Evolutionary conservation across 176 grass and related monocot species (phyloP), one percentile per base, ranked within the genome.

Genomic region (Typha latifolia): DNA sequence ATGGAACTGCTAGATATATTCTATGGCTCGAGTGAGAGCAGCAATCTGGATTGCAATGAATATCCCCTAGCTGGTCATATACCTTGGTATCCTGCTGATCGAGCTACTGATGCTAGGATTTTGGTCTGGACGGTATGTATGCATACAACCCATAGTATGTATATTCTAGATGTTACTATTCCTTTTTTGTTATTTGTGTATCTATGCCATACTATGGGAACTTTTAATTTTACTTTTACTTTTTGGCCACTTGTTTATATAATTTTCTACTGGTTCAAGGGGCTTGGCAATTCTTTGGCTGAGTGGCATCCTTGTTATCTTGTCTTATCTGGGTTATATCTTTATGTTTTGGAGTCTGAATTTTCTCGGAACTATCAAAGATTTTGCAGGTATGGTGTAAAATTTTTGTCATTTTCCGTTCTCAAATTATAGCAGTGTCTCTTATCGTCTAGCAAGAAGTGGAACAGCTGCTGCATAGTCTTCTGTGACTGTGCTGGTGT

Each of bases 291-390:
- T 89, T 92, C 85, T 4, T 73, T 87, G 73, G 85, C 94, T 73
- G 94, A 97, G 69, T 97, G 94, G 94, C 89, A 92, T 72, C 53
- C 79, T 34, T 92, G 94, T 67, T 77, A 97, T 74, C 78, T 97
- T 75, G 81, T 84, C 72, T 84, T 92, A 84, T 97, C 88, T 78
- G 94, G 89, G 64, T 79, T 92, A 64, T 84, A 97, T 89, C 81
- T 97, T 6, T 97, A 97, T 80, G 82, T 90, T 73, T 79, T 97
- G 83, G 94, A 97, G 48, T 90, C 83, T 51, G 85, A 97, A 66
- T 62, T 82, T 64, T 85, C 94, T 65, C 75, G 47, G 20, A 82
- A 72, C 72, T 92, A 92, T 80, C 83, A 97, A 81, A 86, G 83
- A 78, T 90, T 83, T 63, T 84, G 85, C 66, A 84, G 94, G 89